Conservation (phyloP, 495 filamentous ascomycete genomes). For the Paragyromitra xinjiangensis region DNA sequence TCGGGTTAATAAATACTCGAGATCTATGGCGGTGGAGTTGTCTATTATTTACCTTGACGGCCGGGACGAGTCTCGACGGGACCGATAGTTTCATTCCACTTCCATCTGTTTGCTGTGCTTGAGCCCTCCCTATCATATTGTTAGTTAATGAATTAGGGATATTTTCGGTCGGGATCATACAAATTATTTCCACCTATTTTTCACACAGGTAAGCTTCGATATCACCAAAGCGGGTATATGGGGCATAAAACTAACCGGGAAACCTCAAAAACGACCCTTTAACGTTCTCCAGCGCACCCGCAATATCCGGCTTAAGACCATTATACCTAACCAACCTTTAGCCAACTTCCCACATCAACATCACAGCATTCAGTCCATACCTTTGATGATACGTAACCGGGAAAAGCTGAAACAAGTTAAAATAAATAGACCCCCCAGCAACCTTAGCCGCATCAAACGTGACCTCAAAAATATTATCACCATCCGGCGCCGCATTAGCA, state of each 20-base stretch:
- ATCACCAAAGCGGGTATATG: neutral
- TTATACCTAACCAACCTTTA: constrained; percentile 55
- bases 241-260: constrained; percentile 62
- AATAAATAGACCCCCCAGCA: constrained; percentile 58
- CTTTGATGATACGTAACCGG: constrained; percentile 65
- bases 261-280: constrained; percentile 65
- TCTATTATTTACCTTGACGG: constrained; percentile 53
- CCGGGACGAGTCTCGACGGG: constrained; percentile 64
- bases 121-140: constrained; percentile 58
- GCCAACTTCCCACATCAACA: neutral
- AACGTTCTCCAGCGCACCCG: constrained; percentile 60
- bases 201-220: neutral
- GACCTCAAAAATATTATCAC: constrained; percentile 65
- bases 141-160: neutral
- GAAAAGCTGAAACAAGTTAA: constrained; percentile 64
- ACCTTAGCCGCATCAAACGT: constrained; percentile 62
- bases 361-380: neutral
- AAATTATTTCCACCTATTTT: constrained; percentile 28
- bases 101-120: constrained; percentile 61
- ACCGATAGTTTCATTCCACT: constrained; percentile 68
- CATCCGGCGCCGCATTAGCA: constrained; percentile 60
- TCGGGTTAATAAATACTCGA: constrained; percentile 2
- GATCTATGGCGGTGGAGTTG: neutral
- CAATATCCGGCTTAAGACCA: constrained; percentile 64
- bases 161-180: neutral